Evolutionary conservation across 306 rosid species (phyloP), one percentile per base, ranked within the genome.

Genomic region (Albizia julibrissin): DNA sequence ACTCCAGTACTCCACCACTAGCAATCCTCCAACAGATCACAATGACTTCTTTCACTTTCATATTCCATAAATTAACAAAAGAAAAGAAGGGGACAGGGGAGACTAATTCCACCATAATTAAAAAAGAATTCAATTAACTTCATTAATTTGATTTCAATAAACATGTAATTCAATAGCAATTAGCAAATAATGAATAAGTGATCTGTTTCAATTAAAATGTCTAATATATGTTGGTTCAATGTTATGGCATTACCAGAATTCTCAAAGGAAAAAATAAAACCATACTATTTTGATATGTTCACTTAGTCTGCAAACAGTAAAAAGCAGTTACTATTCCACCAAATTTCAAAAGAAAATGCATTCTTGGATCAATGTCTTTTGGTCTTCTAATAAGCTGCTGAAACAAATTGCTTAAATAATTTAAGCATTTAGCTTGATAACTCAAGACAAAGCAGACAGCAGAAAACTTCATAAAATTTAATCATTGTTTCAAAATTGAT

Each of bases 381-480:
- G 68, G 19, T 61, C 68, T 26, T 11, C 19, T 4, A 26, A 61
- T 13, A 61, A 26, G 37, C 68, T 26, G 33, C 37, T 26, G 68
- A 61, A 26, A 61, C 68, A 61, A 3, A 22, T 59, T 59, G 31
- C 66, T 59, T 26, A 22, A 22, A 59, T 10, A 59, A 59, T 22
- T 59, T 10, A 22, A 22, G 15, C 10, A 59, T 10, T 59, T 26
- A 10, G 26, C 18, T 12, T 26, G 67, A 70, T 19, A 37, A 26
- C 54, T 6, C 69, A 47, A 6, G 33, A 62, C 44, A 64, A 69
- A 64, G 6, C 56, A 81, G 9, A 74, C 49, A 40, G 67, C 77
- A 75, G 3, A 61, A 62, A 82, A 50, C 59, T 52, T 42, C 66
- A 73, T 67, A 39, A 82, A 34, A 54, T 39, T 46, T 21, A 56